Conservation (phyloP, 441 rosid genomes). For the Euphorbia schlechtendalii region DNA sequence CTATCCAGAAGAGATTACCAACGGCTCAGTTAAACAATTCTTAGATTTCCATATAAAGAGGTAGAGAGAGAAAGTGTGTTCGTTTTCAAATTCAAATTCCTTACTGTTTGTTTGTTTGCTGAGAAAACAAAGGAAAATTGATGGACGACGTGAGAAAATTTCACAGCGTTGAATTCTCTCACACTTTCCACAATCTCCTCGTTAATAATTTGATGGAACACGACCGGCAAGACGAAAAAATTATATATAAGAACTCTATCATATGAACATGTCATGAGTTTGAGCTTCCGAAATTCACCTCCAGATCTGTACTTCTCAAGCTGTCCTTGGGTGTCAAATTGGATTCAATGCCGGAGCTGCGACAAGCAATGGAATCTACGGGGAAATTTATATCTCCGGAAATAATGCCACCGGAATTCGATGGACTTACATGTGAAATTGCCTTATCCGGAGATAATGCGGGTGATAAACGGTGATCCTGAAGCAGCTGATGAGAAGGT, state of each 20-base stretch:
- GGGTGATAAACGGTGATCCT: conserved; percentile 14
- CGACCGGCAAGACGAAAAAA: not conserved
- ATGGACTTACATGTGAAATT: conserved; percentile 9
- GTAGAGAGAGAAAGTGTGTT: not conserved
- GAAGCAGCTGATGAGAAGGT: conserved; percentile 23
- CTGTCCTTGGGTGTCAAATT: conserved; percentile 27
- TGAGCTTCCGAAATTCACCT: conserved; percentile 32
- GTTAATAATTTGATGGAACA: not conserved
- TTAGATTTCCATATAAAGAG: not conserved
- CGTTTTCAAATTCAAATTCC: not conserved
- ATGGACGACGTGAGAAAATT: not conserved
- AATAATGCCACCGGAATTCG: conserved; percentile 15
- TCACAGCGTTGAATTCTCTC: not conserved
- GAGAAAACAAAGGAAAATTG: conserved; percentile 5
- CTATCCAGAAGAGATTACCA: not conserved
- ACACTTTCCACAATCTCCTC: not conserved
- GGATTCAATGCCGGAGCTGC: conserved; percentile 32
- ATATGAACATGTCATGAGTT: not conserved
- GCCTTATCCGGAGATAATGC: conserved; percentile 11
- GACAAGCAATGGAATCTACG: conserved; percentile 17
- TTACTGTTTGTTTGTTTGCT: conserved; percentile 2
- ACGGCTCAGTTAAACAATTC: not conserved
- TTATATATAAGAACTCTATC: not conserved
- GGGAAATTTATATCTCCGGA: conserved; percentile 24
- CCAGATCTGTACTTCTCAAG: conserved; percentile 39